Base-by-base conservation (phyloP, 768 basidiomycete species). In the Rhodotorula taiwanensis region DNA sequence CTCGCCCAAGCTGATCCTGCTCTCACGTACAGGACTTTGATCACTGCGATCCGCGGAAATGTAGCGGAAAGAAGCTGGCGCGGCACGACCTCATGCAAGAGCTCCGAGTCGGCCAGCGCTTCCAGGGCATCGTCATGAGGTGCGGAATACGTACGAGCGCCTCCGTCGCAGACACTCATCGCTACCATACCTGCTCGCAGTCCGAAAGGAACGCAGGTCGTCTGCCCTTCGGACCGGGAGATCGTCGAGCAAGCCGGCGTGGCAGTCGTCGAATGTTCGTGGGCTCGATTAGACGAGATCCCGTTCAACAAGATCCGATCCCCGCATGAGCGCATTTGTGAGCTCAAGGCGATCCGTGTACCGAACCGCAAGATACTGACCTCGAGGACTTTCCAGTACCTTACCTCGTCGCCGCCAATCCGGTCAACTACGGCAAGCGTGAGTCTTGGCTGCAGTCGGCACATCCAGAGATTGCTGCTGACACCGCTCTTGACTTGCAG, bases 181-280 rank as follows among this genome's bases (percentile, higher is more conserved):
- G n/a, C 27, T 57, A 52, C 34, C 36, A 27, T 34, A 9, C 54
- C 34, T 66, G 27, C 8, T 13, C 53, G 58, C 72, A 93, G 91
- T 39, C 94, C 94, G 4, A 88, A 90, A 73, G 94, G 85, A 0
- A 86, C 80, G 33, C 80, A 83, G 69, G 78, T 87, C 28, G 81
- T 97, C 27, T 87, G 84, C 50, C 91, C 90, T 1, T 81, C 85
- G 1, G 95, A 99, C 73, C 81, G 83, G n/a, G 84, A 86, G 8
- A 83, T 93, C 60, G 79, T 98, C 14, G 78, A 81, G 0, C 79
- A 80, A 49, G 78, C 79, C 39, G 95, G 95, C 0, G 77, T 97
- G 9, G 95, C 94, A 1, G 95, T 99, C n/a, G 89, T 99, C 4
- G 95, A 99, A 74, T 98, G 94, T 75, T 94, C 90, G 6, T 99